Conservation (phyloP, 148 eudicot species). For the Rheum nobile region DNA sequence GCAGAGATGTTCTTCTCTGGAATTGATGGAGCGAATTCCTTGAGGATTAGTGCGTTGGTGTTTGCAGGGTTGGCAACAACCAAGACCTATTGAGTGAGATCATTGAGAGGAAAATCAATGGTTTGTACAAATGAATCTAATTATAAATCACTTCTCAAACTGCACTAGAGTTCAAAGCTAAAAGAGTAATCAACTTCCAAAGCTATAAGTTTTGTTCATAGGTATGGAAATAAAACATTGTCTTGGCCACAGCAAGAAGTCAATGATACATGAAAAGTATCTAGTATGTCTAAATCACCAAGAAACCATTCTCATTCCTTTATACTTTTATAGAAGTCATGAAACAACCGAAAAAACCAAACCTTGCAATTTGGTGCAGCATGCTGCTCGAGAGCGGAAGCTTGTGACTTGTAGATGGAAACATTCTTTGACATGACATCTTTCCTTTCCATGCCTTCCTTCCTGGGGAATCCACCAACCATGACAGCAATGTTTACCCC, state of each 20-base stretch:
- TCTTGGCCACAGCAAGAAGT: background rate
- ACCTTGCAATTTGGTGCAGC: constrained; percentile 99
- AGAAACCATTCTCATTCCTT: background rate
- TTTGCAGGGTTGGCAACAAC: constrained; percentile 99
- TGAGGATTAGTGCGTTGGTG: constrained; percentile 93
- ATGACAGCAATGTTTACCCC: constrained; percentile 80
- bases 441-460: constrained; percentile 96
- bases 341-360: background rate
- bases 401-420: constrained; percentile 84
- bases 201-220: background rate
- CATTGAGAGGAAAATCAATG: background rate
- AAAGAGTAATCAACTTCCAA: background rate
- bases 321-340: background rate
- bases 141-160: background rate
- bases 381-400: constrained; percentile 91
- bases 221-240: background rate
- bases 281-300: background rate
- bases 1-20: constrained; percentile 86
- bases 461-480: constrained; percentile 98
- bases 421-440: constrained; percentile 96
- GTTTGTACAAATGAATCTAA: background rate
- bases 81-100: constrained; percentile 45
- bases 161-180: background rate
- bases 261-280: background rate
- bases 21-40: constrained; percentile 96